A percentile compares a stretch with the other conserved stretches of the same genome.
Evolutionary conservation across 495 filamentous ascomycete genomes (phyloP).

Genomic region (Penicillium flavigenum): DNA sequence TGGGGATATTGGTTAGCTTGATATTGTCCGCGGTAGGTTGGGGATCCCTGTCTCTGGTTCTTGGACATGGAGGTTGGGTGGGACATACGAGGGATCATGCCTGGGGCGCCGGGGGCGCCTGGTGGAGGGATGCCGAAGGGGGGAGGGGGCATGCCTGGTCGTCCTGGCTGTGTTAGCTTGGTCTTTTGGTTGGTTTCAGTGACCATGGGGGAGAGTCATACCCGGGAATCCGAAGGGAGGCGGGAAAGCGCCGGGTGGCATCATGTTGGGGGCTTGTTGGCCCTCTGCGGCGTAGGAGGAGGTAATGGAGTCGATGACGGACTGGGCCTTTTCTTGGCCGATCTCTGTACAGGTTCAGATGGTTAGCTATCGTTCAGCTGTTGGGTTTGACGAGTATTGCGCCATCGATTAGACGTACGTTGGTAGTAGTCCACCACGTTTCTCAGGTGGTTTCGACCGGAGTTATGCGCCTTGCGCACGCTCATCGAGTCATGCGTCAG

Average conservation of each 20-base stretch:
- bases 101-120: constrained; percentile 43
- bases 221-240: constrained; percentile 60
- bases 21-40: neutral
- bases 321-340: constrained; percentile 96
- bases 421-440: constrained; percentile 99
- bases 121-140: constrained; percentile 55
- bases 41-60: neutral
- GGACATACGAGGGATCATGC: constrained; percentile 49
- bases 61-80: neutral
- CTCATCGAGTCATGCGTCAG: constrained; percentile 99
- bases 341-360: constrained; percentile 62
- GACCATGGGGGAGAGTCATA: constrained; percentile 26
- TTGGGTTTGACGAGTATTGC: constrained; percentile 3
- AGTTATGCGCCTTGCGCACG: constrained; percentile 97
- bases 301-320: constrained; percentile 96
- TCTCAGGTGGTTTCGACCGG: constrained; percentile 89
- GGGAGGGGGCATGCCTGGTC: constrained; percentile 52
- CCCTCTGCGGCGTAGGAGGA: constrained; percentile 92
- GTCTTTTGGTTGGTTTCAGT: neutral
- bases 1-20: constrained; percentile 23
- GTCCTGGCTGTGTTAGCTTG: constrained; percentile 33
- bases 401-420: constrained; percentile 53
- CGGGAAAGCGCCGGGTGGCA: constrained; percentile 47
- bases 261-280: constrained; percentile 75
- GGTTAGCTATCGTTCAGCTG: constrained; percentile 8